A percentile compares a stretch with the other conserved stretches of the same genome.
phyloP scores from a whole-genome alignment of 2,329 filamentous ascomycete species.

The Bipolaris oryzae region DNA sequence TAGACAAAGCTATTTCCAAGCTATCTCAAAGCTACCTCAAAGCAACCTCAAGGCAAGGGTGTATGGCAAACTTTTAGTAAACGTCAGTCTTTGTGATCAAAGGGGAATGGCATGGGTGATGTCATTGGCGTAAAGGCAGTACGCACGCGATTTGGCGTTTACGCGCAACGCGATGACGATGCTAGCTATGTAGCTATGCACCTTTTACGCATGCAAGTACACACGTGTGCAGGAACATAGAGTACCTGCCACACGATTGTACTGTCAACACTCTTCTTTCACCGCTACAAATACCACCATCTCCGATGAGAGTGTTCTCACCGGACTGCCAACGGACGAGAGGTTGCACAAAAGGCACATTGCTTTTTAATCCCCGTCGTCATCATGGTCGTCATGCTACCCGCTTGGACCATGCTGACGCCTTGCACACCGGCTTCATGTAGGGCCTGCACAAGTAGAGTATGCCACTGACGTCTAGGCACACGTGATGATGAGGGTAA shows the following conservation, averaged over 20 bases:
- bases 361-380: not conserved
- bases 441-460: too few species aligned
- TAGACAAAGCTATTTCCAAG: not conserved
- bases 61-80: not conserved
- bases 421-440: not conserved
- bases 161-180: conserved; percentile 3
- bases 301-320: not conserved
- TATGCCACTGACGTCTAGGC: not conserved
- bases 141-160: conserved; percentile 16
- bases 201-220: too few species aligned
- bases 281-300: conserved; percentile 4
- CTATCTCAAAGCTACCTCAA: not conserved
- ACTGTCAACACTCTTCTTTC: not conserved
- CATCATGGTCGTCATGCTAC: not conserved
- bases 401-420: conserved; percentile 3
- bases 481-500: not conserved
- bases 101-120: conserved; percentile 1
- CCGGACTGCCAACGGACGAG: not conserved
- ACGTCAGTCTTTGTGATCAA: too few species aligned
- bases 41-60: not conserved
- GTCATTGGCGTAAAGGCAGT: conserved; percentile 3
- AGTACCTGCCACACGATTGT: not conserved
- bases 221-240: too few species aligned
- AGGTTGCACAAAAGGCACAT: not conserved
- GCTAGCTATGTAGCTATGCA: too few species aligned